Evolutionary conservation across 345 rosid species (phyloP).

Genomic region (Salix brachista): DNA sequence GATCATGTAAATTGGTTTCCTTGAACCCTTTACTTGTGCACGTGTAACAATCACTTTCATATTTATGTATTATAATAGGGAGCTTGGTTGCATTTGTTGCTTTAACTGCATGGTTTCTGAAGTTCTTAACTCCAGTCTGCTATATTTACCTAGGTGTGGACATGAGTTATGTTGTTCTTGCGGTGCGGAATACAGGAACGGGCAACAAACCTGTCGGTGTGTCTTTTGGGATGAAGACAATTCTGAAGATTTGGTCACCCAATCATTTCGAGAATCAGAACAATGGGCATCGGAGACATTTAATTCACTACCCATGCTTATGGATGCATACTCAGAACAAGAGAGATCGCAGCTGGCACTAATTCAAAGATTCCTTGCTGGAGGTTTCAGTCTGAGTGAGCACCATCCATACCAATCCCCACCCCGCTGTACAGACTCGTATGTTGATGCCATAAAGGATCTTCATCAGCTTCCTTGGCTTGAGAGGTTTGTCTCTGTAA

Average conservation of each 20-base stretch:
- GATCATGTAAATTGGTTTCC: neutral
- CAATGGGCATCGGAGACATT: conserved; percentile 97
- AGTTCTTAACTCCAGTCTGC: conserved; percentile 5
- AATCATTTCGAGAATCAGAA: conserved; percentile 75
- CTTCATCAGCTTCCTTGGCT: conserved; percentile 98
- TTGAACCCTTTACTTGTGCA: neutral
- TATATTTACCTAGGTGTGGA: conserved; percentile 57
- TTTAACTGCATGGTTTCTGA: neutral
- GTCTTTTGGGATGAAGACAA: conserved; percentile 88
- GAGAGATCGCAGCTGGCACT: conserved; percentile 89
- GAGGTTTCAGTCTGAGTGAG: conserved; percentile 86
- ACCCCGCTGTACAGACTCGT: conserved; percentile 81
- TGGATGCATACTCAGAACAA: conserved; percentile 92
- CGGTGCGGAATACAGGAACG: conserved; percentile 74
- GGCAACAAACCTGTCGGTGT: conserved; percentile 80
- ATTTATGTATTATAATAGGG: neutral
- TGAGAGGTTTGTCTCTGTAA: conserved; percentile 92
- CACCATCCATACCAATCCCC: conserved; percentile 86
- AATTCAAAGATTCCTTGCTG: conserved; percentile 90
- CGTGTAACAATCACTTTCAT: neutral
- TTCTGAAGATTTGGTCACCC: conserved; percentile 49
- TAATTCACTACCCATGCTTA: conserved; percentile 72
- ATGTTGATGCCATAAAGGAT: conserved; percentile 89
- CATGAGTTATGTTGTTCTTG: conserved; percentile 96
- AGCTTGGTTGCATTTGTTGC: neutral